phyloP scores from a whole-genome alignment of 495 filamentous ascomycete species.

The Stereocaulon alpinum region DNA sequence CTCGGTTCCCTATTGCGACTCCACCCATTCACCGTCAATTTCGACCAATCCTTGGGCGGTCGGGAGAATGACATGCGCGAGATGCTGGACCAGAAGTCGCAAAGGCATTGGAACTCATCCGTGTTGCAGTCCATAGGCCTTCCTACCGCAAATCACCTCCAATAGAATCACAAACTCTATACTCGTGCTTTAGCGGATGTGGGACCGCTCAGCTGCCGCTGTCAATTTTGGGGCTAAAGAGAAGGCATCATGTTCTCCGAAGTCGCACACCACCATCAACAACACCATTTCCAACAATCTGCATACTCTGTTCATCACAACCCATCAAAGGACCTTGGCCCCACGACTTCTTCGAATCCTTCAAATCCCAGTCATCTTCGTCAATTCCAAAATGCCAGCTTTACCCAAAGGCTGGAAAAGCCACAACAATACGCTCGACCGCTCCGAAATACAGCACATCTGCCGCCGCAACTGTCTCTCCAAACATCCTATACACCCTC shows the following conservation, averaged over 20 bases:
- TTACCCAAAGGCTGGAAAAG: slow-evolving; percentile 23
- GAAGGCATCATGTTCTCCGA: slow-evolving; percentile 19
- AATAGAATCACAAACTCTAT: slow-evolving; percentile 9
- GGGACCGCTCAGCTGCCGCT: slow-evolving; percentile 15
- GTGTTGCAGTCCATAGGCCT: slow-evolving; percentile 14
- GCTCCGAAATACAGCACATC: slow-evolving; percentile 18
- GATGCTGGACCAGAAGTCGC: slow-evolving; percentile 25
- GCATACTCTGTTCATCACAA: slow-evolving; percentile 17
- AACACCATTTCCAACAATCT: slow-evolving; percentile 17
- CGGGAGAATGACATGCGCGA: slow-evolving; percentile 19
- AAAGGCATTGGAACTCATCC: slow-evolving; percentile 28
- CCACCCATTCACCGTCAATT: background rate
- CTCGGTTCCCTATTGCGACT: slow-evolving; percentile 4
- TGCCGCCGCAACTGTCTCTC: slow-evolving; percentile 7
- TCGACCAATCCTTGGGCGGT: slow-evolving; percentile 9
- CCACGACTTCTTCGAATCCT: background rate
- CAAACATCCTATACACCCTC: slow-evolving; percentile 1
- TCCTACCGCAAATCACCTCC: background rate
- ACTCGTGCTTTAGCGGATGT: slow-evolving; percentile 4
- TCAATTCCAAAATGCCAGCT: slow-evolving; percentile 10
- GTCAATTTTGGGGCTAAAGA: slow-evolving; percentile 12
- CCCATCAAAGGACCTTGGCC: slow-evolving; percentile 12
- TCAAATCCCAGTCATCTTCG: background rate
- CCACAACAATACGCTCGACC: slow-evolving; percentile 34
- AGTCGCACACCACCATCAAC: slow-evolving; percentile 16